phyloP scores from a whole-genome alignment of 192 early-diverging fungal species.

The Coemansia sp. region DNA sequence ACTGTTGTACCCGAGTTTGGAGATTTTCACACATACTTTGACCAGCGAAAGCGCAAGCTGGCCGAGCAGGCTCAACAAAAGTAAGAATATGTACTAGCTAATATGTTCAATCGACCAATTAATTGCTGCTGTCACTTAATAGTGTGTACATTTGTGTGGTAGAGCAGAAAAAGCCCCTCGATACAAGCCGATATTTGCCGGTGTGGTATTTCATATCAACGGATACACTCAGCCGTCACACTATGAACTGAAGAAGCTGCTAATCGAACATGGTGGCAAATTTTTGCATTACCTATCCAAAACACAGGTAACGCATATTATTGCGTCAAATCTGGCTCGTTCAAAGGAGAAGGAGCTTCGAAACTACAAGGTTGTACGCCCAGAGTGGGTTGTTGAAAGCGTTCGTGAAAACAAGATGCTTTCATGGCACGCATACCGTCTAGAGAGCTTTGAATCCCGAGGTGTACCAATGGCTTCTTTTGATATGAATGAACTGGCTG shows the following conservation, averaged over 20 bases:
- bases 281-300: constrained; percentile 60
- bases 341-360: constrained; percentile 66
- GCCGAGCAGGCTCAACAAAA: constrained; percentile 42
- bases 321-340: constrained; percentile 65
- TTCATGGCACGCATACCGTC: constrained; percentile 64
- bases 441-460: neutral
- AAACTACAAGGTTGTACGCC: constrained; percentile 65
- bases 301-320: constrained; percentile 64
- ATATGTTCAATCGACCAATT: no score
- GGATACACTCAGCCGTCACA: constrained; percentile 68
- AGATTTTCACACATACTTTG: constrained; percentile 36
- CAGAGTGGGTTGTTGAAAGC: constrained; percentile 79
- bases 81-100: neutral
- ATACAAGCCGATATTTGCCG: constrained; percentile 33
- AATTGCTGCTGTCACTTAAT: neutral
- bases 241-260: constrained; percentile 53
- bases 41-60: constrained; percentile 42
- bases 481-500: neutral
- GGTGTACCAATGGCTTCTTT: constrained; percentile 1
- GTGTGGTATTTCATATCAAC: constrained; percentile 61
- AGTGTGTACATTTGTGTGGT: neutral
- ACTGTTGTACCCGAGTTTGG: constrained; percentile 24
- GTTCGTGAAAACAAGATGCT: constrained; percentile 56
- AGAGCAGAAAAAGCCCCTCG: constrained; percentile 8
- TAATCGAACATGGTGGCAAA: constrained; percentile 59